Evolutionary conservation across 2,329 filamentous ascomycete genomes (phyloP).

Genomic region (Tolypocladium amazonense): DNA sequence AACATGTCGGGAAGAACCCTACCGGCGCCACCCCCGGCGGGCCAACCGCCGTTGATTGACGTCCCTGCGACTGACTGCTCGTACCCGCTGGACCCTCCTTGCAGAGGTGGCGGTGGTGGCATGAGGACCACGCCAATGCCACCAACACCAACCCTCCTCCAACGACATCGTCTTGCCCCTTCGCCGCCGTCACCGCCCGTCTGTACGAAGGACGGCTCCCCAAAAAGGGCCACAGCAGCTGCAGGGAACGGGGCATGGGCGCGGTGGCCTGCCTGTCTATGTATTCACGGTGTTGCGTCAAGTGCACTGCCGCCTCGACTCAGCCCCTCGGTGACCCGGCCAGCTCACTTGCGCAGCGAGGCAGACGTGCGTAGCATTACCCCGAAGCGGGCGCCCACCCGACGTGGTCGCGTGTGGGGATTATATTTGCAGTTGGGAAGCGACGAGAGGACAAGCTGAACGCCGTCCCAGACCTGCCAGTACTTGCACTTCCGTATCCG

Average conservation of each 20-base stretch:
- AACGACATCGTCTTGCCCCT: background rate
- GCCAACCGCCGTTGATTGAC: background rate
- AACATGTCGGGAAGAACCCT: background rate
- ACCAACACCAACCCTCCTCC: background rate
- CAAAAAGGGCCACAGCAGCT: background rate
- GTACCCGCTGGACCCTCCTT: background rate
- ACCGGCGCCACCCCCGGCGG: background rate
- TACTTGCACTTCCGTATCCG: background rate
- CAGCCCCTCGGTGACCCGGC: background rate
- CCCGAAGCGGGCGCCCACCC: background rate
- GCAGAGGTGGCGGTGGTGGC: background rate
- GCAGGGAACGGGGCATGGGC: background rate
- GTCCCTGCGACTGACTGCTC: no score
- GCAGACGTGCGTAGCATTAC: background rate
- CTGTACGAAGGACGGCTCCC: background rate
- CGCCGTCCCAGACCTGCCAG: background rate
- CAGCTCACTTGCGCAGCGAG: background rate
- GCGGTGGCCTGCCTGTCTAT: no score
- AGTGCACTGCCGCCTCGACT: background rate
- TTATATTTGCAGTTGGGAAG: background rate
- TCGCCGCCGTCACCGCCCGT: background rate
- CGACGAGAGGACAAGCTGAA: background rate
- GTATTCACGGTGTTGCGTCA: no score
- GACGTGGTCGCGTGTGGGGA: background rate
- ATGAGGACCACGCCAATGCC: background rate